Percentiles rank a stretch among this genome's conserved stretches.
phyloP scores from a whole-genome alignment of 192 early-diverging fungal species.

The Coemansia sp. region DNA sequence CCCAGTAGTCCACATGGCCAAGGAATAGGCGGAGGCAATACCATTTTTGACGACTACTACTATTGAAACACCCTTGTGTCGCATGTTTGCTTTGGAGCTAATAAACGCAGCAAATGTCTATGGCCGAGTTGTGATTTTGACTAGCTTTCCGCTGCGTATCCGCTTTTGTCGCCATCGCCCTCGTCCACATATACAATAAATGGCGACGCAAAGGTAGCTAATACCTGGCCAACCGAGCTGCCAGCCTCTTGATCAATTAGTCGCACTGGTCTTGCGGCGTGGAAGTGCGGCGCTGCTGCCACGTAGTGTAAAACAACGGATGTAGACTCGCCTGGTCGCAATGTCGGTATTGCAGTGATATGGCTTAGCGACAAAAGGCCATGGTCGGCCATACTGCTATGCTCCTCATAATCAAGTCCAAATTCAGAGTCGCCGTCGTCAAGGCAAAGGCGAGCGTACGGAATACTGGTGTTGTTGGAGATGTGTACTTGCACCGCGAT shows the following conservation, averaged over 20 bases:
- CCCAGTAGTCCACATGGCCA: slow-evolving; percentile 44
- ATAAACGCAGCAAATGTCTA: not conserved
- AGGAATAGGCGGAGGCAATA: slow-evolving; percentile 10
- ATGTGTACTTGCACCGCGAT: slow-evolving; percentile 30
- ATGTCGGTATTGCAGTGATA: slow-evolving; percentile 29
- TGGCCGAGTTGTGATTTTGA: not conserved
- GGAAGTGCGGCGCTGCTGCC: slow-evolving; percentile 49
- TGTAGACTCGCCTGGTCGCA: slow-evolving; percentile 38
- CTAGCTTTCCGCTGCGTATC: not conserved
- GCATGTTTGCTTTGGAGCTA: too few species aligned
- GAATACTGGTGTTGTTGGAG: slow-evolving; percentile 34
- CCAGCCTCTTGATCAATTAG: slow-evolving; percentile 31
- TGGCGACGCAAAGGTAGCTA: slow-evolving; percentile 37
- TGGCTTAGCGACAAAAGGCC: slow-evolving; percentile 22
- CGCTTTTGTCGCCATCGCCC: not conserved
- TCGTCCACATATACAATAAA: slow-evolving; percentile 49
- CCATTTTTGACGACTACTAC: too few species aligned
- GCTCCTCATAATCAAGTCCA: not conserved
- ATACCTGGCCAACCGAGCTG: slow-evolving; percentile 15
- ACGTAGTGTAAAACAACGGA: slow-evolving; percentile 31
- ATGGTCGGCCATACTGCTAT: not conserved
- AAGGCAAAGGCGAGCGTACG: slow-evolving; percentile 29
- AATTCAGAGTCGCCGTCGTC: slow-evolving; percentile 10
- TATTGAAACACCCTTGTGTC: too few species aligned
- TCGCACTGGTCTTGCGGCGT: slow-evolving; percentile 25